phyloP scores from a whole-genome alignment of 495 filamentous ascomycete species.

The Neurospora terricola region DNA sequence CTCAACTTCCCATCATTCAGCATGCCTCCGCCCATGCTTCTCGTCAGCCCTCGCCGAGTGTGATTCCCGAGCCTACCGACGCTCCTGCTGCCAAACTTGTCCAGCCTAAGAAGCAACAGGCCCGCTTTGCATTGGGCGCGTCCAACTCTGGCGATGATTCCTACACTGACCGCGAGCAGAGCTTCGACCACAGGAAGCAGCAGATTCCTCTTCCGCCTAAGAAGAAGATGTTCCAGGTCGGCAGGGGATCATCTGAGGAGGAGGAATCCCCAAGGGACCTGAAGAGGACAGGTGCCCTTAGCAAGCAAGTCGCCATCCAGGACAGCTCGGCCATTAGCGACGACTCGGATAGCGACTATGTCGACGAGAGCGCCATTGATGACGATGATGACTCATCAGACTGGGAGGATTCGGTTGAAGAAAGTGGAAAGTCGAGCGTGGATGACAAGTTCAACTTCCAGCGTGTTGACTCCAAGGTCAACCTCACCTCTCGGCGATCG shows the following conservation, averaged over 20 bases:
- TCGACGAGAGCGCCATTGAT: constrained; percentile 76
- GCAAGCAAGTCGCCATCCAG: constrained; percentile 59
- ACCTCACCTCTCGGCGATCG: constrained; percentile 77
- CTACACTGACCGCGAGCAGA: constrained; percentile 32
- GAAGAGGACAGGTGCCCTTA: constrained; percentile 81
- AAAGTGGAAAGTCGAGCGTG: constrained; percentile 70
- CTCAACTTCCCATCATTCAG: constrained; percentile 55
- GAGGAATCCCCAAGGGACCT: constrained; percentile 62
- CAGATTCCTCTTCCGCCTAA: constrained; percentile 38
- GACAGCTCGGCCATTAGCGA: constrained; percentile 54
- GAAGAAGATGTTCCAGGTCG: constrained; percentile 72
- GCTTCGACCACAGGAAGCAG: constrained; percentile 38
- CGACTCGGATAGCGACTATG: constrained; percentile 59
- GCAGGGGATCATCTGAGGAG: constrained; percentile 66
- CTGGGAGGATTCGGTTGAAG: constrained; percentile 89
- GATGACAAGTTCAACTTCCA: constrained; percentile 75
- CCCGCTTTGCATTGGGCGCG: constrained; percentile 48
- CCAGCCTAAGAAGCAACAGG: constrained; percentile 38
- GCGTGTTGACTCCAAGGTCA: constrained; percentile 79
- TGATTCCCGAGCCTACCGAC: constrained; percentile 35
- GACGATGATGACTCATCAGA: constrained; percentile 81
- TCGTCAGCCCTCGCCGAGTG: constrained; percentile 15
- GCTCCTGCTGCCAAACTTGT: constrained; percentile 38
- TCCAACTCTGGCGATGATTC: constrained; percentile 36
- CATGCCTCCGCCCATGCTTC: constrained; percentile 17